These are phyloP conservation scores for Phoma sp. DNA, from an alignment of 2,329 filamentous ascomycete species.

Conservation along the genomic window DNA sequence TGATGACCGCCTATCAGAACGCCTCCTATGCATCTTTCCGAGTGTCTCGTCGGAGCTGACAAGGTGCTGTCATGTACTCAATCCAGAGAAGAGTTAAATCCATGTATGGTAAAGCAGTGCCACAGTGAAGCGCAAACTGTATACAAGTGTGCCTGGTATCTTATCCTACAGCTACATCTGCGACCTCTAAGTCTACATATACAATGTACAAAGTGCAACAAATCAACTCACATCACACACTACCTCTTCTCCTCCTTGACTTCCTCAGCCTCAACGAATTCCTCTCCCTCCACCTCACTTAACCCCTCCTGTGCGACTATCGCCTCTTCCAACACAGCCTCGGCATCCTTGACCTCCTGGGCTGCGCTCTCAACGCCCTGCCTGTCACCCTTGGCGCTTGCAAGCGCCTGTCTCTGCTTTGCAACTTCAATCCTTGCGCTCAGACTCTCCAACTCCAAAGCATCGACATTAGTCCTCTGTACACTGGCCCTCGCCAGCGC, in stretches of 20 bases:
- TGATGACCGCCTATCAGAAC: no score
- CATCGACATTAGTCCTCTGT: slow-evolving; percentile 24
- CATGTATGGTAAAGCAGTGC: no score
- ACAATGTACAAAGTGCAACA: no score
- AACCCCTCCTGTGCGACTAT: slow-evolving; percentile 12
- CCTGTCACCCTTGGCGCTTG: slow-evolving; percentile 14
- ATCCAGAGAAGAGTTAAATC: no score
- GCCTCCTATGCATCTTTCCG: no score
- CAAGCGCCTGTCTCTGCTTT: slow-evolving; percentile 20
- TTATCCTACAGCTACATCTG: no score
- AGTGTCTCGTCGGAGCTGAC: no score
- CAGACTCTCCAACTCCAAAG: slow-evolving; percentile 17
- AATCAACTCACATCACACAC: not conserved
- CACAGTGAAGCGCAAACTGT: no score
- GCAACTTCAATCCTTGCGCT: slow-evolving; percentile 20
- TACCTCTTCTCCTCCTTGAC: slow-evolving; percentile 15
- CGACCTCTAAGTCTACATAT: no score
- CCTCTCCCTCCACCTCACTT: not conserved
- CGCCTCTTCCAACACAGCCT: slow-evolving; percentile 18
- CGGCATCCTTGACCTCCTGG: slow-evolving; percentile 14
- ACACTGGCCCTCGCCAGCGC: slow-evolving; percentile 20
- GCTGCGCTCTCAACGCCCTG: slow-evolving; percentile 16
- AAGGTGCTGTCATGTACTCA: no score
- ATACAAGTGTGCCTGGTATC: no score
- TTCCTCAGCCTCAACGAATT: not conserved